phyloP scores from a whole-genome alignment of 176 grass and related monocot species.

The Leersia perrieri region DNA sequence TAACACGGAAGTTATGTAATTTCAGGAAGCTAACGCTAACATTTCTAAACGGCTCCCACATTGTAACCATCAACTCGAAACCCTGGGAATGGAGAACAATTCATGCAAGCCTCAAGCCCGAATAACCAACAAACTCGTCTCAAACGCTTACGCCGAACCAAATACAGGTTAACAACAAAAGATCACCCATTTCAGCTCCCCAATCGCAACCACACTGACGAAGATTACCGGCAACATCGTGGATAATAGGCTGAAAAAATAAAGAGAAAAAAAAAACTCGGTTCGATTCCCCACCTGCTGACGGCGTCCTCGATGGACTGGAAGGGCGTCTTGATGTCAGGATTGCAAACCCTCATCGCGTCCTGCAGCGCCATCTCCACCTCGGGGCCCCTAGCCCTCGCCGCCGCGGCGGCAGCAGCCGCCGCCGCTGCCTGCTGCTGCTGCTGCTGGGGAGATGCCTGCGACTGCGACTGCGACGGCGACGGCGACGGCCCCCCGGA shows the following conservation, averaged over 20 bases:
- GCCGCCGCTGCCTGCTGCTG: conserved; percentile 33
- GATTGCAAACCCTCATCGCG: conserved; percentile 85
- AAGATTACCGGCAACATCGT: not conserved
- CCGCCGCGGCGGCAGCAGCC: conserved; percentile 7
- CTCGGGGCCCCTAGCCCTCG: conserved; percentile 63
- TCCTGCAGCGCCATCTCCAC: conserved; percentile 97
- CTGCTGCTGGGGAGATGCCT: conserved; percentile 26
- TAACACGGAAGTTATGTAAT: not conserved
- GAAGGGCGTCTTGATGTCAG: conserved; percentile 80
- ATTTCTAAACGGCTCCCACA: not conserved
- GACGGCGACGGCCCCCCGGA: conserved; percentile 11
- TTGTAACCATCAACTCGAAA: not conserved
- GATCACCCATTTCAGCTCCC: not conserved
- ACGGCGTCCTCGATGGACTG: conserved; percentile 89
- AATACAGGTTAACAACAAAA: not conserved
- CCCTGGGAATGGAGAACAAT: not conserved
- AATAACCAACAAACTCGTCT: not conserved
- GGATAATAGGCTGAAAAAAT: not conserved
- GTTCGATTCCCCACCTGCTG: conserved; percentile 52
- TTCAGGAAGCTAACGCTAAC: not conserved
- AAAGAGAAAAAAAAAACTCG: not conserved
- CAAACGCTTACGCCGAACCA: not conserved
- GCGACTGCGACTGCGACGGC: conserved; percentile 22
- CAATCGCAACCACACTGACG: not conserved
- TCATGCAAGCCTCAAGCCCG: not conserved